phyloP scores from a whole-genome alignment of 2,329 filamentous ascomycete species.

The Fusarium chaquense region DNA sequence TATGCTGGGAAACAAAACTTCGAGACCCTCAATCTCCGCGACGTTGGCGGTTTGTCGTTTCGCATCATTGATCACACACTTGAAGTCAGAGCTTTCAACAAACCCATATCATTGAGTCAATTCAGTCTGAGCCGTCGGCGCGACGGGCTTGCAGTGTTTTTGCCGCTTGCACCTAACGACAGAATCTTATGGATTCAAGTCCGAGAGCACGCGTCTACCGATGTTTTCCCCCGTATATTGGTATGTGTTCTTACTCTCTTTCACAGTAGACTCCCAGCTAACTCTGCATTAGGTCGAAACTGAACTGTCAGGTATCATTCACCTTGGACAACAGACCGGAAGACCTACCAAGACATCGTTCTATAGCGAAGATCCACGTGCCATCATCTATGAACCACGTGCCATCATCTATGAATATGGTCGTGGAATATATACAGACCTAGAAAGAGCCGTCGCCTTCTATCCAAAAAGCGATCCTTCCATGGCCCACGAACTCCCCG shows the following conservation, averaged over 20 bases:
- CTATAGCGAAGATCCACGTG: neutral
- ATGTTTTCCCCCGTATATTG: neutral
- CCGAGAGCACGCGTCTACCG: neutral
- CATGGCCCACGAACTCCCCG: neutral
- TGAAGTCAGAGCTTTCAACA: neutral
- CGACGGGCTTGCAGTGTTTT: too few species aligned
- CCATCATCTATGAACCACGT: neutral
- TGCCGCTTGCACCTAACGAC: neutral
- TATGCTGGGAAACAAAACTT: neutral
- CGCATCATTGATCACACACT: fast-evolving
- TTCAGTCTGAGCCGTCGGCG: too few species aligned
- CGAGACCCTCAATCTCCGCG: neutral
- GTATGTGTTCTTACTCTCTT: neutral
- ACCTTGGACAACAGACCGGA: neutral
- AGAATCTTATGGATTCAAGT: neutral
- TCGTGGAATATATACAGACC: too few species aligned
- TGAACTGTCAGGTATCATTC: constrained; percentile 3
- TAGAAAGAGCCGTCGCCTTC: neutral
- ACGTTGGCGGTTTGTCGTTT: neutral
- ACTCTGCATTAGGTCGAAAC: neutral
- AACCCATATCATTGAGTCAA: neutral
- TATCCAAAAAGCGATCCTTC: neutral
- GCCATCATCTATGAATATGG: neutral
- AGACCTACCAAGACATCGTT: fast-evolving
- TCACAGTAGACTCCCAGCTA: neutral